These are phyloP conservation scores for Trypanosomatidae sp. DNA, from an alignment of 208 protist species.

Conservation along the genomic window DNA sequence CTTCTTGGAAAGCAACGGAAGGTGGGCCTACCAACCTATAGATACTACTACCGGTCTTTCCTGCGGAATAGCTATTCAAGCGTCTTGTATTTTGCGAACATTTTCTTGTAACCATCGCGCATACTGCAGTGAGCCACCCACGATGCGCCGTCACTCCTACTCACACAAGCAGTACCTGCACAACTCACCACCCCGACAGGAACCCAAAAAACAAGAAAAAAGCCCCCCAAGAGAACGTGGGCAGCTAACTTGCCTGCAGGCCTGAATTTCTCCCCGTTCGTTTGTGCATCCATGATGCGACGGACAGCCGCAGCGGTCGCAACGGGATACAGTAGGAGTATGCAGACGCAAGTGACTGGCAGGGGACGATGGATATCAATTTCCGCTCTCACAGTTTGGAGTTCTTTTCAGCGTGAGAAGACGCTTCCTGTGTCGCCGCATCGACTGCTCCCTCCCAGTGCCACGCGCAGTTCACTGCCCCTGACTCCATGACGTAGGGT, in stretches of 20 bases:
- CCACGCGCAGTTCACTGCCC: conserved; percentile 79
- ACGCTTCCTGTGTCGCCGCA: neutral
- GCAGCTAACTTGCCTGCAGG: neutral
- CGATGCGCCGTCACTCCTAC: neutral
- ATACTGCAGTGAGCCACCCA: neutral
- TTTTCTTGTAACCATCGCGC: neutral
- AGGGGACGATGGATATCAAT: neutral
- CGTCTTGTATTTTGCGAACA: neutral
- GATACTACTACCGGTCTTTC: neutral
- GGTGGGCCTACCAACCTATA: neutral
- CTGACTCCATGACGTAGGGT: conserved; percentile 67
- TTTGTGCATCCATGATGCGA: neutral
- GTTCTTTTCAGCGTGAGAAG: neutral
- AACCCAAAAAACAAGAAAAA: too few species aligned
- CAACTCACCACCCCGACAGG: neutral
- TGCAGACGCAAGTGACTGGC: neutral
- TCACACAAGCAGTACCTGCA: neutral
- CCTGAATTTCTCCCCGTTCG: neutral
- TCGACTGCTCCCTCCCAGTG: conserved; percentile 34
- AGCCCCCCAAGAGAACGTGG: too few species aligned
- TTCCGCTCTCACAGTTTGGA: neutral
- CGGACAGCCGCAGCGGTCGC: neutral
- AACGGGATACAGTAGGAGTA: neutral
- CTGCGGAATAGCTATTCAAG: neutral
- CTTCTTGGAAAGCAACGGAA: neutral